Evolutionary conservation across 805 yeast species (phyloP), one percentile per base, ranked within the genome.

Genomic region (Kuraishia piskuri): DNA sequence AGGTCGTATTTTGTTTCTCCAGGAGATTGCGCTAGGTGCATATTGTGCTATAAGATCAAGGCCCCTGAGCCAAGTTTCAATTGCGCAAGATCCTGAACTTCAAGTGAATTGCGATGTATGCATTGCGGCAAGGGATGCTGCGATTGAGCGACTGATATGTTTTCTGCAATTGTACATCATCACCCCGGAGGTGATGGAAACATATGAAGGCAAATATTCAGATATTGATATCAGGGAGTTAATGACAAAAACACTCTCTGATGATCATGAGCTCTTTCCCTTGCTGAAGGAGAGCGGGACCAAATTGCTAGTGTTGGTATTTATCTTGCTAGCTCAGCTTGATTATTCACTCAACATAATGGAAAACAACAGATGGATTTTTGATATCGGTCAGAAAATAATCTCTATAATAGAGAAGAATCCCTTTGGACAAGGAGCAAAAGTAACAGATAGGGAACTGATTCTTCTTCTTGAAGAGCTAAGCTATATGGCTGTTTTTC

Each of bases 311-410:
- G 57, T 75, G 5, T 53, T 75, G 12, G 68, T 68, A 3, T 63
- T 75, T 6, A 59, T 74, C 3, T 57, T 75, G 17, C 72, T 70
- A 53, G 64, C 73, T 46, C 71, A 72, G 48, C 55, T 72, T 17
- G 79, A 75, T 56, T 64, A 61, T 51, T 59, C 61, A 14, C 72
- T 64, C 50, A 72, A 74, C 23, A 71, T 75, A 0, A 72, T 63
- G 55, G 79, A 75, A 56, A 75, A 75, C 56, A 70, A 65, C 44
- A 75, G 44, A 21, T 40, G 14, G 14, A 50, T 52, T 5, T 45
- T 45, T 45, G 48, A 45, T 6, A 9, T 45, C n/a, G 22, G 24
- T 45, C 17, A 45, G 48, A 20, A 45, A 22, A 22, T 45, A 31
- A 8, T n/a, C 17, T 31, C 40, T 31, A 31, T 12, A 7, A 31